These are phyloP conservation scores for Rubia occidens DNA, from an alignment of 305 asterid species.

Conservation along the genomic window DNA sequence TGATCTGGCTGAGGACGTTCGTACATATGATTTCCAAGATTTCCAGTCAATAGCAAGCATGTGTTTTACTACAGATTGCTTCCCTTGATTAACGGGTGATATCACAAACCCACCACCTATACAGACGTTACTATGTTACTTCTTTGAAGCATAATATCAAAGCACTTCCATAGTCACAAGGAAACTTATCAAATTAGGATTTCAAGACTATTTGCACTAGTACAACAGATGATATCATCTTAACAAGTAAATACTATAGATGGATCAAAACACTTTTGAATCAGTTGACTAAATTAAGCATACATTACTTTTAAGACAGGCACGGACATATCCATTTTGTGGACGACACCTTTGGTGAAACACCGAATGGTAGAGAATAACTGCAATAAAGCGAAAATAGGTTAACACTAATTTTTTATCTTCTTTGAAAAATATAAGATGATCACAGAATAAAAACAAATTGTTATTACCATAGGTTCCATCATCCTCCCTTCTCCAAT, in stretches of 20 bases:
- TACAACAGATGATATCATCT: background rate
- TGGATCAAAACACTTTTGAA: constrained; percentile 13
- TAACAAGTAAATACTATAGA: constrained; percentile 6
- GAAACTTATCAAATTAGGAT: background rate
- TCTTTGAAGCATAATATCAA: constrained; percentile 9
- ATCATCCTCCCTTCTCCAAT: constrained; percentile 99
- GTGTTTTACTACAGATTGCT: constrained; percentile 74
- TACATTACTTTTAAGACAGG: constrained; percentile 99
- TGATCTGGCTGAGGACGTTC: constrained; percentile 67
- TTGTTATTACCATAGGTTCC: constrained; percentile 76
- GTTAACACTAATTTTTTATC: background rate
- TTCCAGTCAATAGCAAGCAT: constrained; percentile 99
- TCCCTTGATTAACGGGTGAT: constrained; percentile 81
- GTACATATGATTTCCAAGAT: constrained; percentile 77
- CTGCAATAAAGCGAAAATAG: constrained; percentile 42
- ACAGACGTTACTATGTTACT: constrained; percentile 21
- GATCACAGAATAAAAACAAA: constrained; percentile 2
- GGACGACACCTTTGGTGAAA: constrained; percentile 83
- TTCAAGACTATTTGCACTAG: background rate
- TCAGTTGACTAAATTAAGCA: constrained; percentile 32
- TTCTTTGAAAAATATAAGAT: background rate
- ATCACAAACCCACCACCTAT: constrained; percentile 97
- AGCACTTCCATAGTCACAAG: background rate
- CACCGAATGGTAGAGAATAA: constrained; percentile 91
- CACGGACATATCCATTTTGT: constrained; percentile 73